Base-by-base conservation (phyloP, 108 stramenopile species). In the Cyclotella baltica region DNA sequence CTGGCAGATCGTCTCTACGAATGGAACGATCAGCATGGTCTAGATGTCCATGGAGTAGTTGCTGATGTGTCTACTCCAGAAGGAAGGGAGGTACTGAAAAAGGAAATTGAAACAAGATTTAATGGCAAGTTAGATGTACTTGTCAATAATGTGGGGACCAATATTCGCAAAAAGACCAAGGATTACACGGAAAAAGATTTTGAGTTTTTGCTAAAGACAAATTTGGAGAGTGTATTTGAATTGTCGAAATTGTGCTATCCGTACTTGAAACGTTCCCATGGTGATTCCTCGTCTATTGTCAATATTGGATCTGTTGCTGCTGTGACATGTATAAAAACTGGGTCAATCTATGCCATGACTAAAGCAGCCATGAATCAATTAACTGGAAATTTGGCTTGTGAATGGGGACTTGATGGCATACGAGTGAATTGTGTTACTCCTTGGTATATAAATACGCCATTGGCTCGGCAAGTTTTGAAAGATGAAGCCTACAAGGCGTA, bases 281-380 rank as follows among this genome's bases (percentile, higher is more conserved):
- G 47, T 28, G 83, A 77, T 22, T 81, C 85, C 18, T 89, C 89
- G 20, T 88, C 92, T 69, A 92, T 98, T 30, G 88, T 98, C 30
- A 97, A 98, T 71, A 93, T 98, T 53, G 95, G 94, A 23, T 95
- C 93, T 50, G 97, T 97, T 6, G 98, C 94, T 19, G 98, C 97
- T 28, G 86, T 97, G 18, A 89, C 88, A 9, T 89, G 93, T 61
- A 96, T 95, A 63, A 96, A 97, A 62, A 88, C 89, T 40, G 98
- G 98, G 3, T 83, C 90, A 9, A 85, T 84, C 28, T 90, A 90
- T 75, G 72, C 61, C 19, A 73, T 73, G 72, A 96, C 96, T 55
- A 98, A 98, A 71, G 97, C 96, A 9, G 98, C 98, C n/a, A 95
- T 98, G 92, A 94, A 93, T 74, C 97, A 98, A 84, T 62, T 98